Evolutionary conservation across 2,329 filamentous ascomycete genomes (phyloP), one percentile per base, ranked within the genome.

Genomic region (Sarocladium kiliense): DNA sequence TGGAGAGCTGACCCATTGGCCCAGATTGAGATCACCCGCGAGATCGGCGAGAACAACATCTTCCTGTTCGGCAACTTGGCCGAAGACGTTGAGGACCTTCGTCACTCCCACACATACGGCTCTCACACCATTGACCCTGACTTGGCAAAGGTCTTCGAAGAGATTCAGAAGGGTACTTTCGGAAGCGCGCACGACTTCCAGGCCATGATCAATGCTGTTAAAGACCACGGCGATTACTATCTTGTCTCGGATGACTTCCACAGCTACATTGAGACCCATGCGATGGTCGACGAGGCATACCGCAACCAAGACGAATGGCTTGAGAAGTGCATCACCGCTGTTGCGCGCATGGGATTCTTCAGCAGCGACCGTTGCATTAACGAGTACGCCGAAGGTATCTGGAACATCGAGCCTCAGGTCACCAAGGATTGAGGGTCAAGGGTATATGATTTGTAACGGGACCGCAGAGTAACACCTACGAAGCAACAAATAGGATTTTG

Each of bases 1-100:
- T n/a, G n/a, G n/a, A n/a, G n/a, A n/a, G n/a, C n/a, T n/a, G n/a
- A n/a, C n/a, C n/a, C n/a, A n/a, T n/a, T 4, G 12, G 9, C 50
- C 11, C 25, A 72, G 89, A 96, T 96, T 71, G 92, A 97, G 77
- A 97, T 97, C 68, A 97, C 94, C 3, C 91, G 94, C 57, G 94
- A 99, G 73, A 89, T 97, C 66, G 90, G 92, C 65, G 91, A 97
- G 67, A 86, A 91, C 68, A 97, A 97, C 75, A 97, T 99, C 70
- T 99, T 99, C 85, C 83, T 99, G 63, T 97, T 99, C 68, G 94
- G 94, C 58, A 96, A 93, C 69, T 82, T 99, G 19, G 86, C 94
- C 55, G 94, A 99, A 71, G 91, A 97, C 63, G 94, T 99, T 39
- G 94, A 97, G 65, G 93, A 97, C 62, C 85, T 99, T 55, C 92